A percentile compares a stretch with the other conserved stretches of the same genome.
Conservation (phyloP, 768 basidiomycete species). For the Imleria badia region DNA sequence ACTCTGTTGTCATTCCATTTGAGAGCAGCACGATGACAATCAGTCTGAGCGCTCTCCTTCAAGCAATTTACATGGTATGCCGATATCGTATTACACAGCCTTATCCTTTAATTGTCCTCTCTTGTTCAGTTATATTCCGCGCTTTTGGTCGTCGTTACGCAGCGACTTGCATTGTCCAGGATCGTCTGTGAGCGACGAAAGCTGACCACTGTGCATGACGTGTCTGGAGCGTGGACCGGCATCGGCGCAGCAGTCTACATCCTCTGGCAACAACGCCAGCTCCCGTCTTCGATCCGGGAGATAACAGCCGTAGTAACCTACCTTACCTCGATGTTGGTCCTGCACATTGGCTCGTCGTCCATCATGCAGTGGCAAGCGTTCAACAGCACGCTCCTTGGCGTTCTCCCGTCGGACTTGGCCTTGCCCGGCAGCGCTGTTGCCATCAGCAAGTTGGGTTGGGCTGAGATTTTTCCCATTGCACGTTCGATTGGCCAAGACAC, state of each 20-base stretch:
- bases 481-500: neutral
- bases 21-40: neutral
- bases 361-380: too few species aligned
- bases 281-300: neutral
- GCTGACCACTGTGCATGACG: neutral
- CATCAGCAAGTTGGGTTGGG: neutral
- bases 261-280: neutral
- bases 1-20: neutral
- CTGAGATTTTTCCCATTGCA: neutral
- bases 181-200: neutral
- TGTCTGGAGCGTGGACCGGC: neutral
- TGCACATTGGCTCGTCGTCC: neutral
- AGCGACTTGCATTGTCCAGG: neutral
- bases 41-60: neutral
- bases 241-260: neutral
- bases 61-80: neutral
- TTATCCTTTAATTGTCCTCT: neutral
- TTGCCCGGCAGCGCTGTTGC: neutral
- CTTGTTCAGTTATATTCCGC: neutral
- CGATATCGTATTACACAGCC: neutral
- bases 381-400: neutral
- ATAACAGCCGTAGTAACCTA: neutral
- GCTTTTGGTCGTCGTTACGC: neutral
- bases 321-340: neutral
- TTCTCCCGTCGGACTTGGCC: neutral